These are phyloP conservation scores for Silene vulgaris DNA, from an alignment of 179 eudicot species.

Conservation along the genomic window DNA sequence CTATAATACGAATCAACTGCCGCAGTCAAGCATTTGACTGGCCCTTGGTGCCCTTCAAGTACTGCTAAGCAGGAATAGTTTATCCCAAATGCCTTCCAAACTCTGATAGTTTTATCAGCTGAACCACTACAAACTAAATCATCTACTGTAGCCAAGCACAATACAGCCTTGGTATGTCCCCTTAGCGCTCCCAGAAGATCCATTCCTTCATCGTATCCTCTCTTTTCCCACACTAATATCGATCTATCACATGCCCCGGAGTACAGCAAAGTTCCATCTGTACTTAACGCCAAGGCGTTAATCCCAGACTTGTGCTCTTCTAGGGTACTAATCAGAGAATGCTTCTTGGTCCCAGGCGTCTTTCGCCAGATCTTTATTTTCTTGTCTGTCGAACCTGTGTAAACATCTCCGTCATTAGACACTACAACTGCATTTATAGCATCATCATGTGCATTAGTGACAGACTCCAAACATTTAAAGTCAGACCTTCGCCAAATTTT, in stretches of 20 bases:
- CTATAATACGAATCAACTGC: conserved; percentile 30
- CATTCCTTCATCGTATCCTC: conserved; percentile 40
- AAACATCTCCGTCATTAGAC: conserved; percentile 50
- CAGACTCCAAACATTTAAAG: conserved; percentile 50
- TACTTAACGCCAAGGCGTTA: conserved; percentile 64
- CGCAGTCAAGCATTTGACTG: conserved; percentile 67
- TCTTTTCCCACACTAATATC: conserved; percentile 80
- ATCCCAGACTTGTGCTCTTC: conserved; percentile 86
- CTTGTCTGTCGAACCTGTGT: conserved; percentile 77
- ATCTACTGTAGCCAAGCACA: conserved; percentile 52
- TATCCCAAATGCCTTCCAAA: conserved; percentile 54
- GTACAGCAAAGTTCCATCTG: conserved; percentile 55
- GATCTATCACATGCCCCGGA: conserved; percentile 88
- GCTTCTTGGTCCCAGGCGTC: conserved; percentile 34
- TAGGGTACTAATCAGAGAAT: conserved; percentile 44
- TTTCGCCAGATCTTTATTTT: conserved; percentile 64
- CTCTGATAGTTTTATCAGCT: conserved; percentile 83
- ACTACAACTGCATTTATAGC: conserved; percentile 65
- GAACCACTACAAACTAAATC: conserved; percentile 81
- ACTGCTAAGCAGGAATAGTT: conserved; percentile 58
- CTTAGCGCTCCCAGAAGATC: conserved; percentile 63
- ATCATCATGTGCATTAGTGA: conserved; percentile 59
- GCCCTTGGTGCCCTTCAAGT: conserved; percentile 64
- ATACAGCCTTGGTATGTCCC: conserved; percentile 70
- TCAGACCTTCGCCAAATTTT: conserved; percentile 49